phyloP scores from a whole-genome alignment of 108 stramenopile genomes.

The Cylindrotheca closterium region DNA sequence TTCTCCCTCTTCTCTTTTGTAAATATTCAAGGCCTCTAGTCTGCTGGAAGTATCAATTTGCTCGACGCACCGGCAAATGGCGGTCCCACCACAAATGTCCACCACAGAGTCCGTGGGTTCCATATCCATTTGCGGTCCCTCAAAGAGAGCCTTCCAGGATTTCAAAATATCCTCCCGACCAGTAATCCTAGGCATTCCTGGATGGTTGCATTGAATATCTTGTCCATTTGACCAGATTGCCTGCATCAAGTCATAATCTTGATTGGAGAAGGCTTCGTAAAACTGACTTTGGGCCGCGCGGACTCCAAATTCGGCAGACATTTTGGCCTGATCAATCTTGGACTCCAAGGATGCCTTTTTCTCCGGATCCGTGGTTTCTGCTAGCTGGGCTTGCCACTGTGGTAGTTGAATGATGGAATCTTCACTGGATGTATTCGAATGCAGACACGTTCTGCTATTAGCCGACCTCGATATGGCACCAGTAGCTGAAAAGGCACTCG shows the following conservation, averaged over 20 bases:
- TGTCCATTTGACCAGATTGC: slow-evolving; percentile 17
- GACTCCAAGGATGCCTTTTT: slow-evolving; percentile 7
- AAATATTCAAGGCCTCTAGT: slow-evolving; percentile 31
- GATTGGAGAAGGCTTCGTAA: slow-evolving; percentile 36
- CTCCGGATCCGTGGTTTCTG: background rate
- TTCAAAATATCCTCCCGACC: slow-evolving; percentile 19
- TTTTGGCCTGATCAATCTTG: slow-evolving; percentile 21
- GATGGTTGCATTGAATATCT: slow-evolving; percentile 27
- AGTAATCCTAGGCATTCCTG: slow-evolving; percentile 10
- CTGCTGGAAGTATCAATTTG: background rate
- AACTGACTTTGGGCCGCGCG: slow-evolving; percentile 26
- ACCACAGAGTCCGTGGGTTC: slow-evolving; percentile 8
- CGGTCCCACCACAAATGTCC: slow-evolving; percentile 28
- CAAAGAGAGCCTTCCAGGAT: slow-evolving; percentile 28
- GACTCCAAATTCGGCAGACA: slow-evolving; percentile 35
- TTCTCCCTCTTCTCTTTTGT: slow-evolving; percentile 28
- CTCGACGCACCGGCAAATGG: slow-evolving; percentile 35
- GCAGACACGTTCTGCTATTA: no score
- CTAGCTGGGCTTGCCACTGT: slow-evolving; percentile 19
- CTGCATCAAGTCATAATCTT: slow-evolving; percentile 22
- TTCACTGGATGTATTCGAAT: no score
- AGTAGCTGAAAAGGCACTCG: no score
- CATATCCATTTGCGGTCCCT: slow-evolving; percentile 4
- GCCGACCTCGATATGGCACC: no score
- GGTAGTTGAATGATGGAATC: slow-evolving; percentile 17